Evolutionary conservation across 2,329 filamentous ascomycete species (phyloP).

Genomic region (Diaporthe humulicola): DNA sequence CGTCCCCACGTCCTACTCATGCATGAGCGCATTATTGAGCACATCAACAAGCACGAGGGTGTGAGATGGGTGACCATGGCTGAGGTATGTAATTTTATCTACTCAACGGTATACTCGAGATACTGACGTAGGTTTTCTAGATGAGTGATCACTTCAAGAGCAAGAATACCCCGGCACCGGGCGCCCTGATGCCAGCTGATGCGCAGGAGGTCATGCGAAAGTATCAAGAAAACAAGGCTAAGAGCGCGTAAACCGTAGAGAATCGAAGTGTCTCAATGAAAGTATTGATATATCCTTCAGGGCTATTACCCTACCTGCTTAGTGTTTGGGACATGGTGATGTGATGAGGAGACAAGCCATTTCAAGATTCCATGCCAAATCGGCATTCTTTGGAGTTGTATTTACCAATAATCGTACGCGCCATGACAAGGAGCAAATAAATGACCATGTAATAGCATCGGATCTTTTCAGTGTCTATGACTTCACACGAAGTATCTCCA

Average conservation of each 20-base stretch:
- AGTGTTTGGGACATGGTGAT: neutral
- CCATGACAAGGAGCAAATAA: too few relatives aligned
- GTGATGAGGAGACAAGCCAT: neutral
- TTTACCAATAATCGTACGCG: neutral
- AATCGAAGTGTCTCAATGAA: neutral
- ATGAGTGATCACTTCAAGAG: conserved; percentile 41
- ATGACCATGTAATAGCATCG: too few relatives aligned
- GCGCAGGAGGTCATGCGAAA: conserved; percentile 37
- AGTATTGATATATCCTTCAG: neutral
- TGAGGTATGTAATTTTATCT: conserved; percentile 16
- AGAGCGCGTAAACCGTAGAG: neutral
- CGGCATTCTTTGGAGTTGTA: rapidly evolving
- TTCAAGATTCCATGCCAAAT: too few relatives aligned
- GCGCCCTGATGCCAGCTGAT: conserved; percentile 37
- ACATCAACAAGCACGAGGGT: conserved; percentile 41
- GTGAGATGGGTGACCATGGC: conserved; percentile 40
- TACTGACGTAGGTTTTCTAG: neutral
- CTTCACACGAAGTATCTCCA: conserved; percentile 51
- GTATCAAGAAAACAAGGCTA: conserved; percentile 6
- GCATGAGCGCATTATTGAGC: conserved; percentile 69
- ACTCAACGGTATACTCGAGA: too few relatives aligned
- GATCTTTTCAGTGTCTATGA: neutral
- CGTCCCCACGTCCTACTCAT: conserved; percentile 80
- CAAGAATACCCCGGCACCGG: conserved; percentile 36
- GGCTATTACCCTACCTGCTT: neutral